phyloP scores from a whole-genome alignment of 176 grass and related monocot genomes.

The Neostapfia colusana region DNA sequence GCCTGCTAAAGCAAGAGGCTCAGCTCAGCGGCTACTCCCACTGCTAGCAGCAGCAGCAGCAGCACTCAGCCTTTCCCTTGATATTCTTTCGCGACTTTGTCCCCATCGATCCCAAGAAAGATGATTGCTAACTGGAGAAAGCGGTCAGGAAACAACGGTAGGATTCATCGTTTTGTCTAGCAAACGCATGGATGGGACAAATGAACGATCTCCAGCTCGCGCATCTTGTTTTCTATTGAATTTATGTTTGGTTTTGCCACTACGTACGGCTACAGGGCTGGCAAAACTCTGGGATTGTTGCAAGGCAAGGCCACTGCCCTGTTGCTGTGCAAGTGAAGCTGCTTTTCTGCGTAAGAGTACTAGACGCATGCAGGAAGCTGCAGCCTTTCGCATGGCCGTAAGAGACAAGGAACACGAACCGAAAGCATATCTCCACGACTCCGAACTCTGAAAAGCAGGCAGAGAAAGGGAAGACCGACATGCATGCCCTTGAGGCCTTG shows the following conservation, averaged over 20 bases:
- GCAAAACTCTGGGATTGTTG: too few relatives aligned
- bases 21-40: background rate
- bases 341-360: background rate
- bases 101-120: conserved; percentile 40
- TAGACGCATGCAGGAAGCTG: background rate
- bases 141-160: conserved; percentile 9
- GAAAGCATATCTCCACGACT: conserved; percentile 8
- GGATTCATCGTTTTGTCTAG: background rate
- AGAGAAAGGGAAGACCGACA: background rate
- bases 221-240: background rate
- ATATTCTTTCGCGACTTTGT: conserved; percentile 33
- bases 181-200: background rate
- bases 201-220: background rate
- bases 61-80: conserved; percentile 37
- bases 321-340: conserved; percentile 7
- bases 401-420: conserved; percentile 42
- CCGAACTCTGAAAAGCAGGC: conserved; percentile 24
- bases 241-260: background rate
- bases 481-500: background rate
- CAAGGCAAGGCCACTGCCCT: too few relatives aligned
- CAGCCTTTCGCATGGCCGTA: conserved; percentile 38
- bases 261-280: background rate
- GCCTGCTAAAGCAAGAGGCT: conserved; percentile 24
- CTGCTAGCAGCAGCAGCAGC: background rate
- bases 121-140: background rate